Conservation (phyloP, 352 stramenopile species). For the Globisporangium paddicum region DNA sequence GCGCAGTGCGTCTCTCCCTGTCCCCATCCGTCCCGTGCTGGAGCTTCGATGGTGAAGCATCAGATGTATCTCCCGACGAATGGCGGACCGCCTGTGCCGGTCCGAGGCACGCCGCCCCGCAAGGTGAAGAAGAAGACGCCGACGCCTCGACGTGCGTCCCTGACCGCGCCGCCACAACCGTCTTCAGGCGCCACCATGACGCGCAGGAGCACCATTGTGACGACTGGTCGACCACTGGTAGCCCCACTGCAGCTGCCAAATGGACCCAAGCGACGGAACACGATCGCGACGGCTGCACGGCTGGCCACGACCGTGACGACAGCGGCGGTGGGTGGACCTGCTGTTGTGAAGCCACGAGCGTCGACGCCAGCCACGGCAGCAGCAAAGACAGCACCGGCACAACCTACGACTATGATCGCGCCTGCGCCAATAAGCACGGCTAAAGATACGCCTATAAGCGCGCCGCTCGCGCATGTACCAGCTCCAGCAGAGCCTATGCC, state of each 20-base stretch:
- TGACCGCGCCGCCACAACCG: background rate
- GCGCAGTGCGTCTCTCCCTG: too few relatives aligned
- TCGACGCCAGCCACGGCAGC: background rate
- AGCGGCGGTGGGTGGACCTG: too few relatives aligned
- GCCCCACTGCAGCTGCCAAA: background rate
- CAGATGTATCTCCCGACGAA: constrained; percentile 1
- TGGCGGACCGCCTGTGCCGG: background rate
- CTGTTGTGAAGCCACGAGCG: background rate
- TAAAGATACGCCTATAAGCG: background rate
- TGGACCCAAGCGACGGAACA: background rate
- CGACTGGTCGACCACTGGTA: background rate
- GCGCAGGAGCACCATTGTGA: background rate
- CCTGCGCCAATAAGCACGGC: background rate
- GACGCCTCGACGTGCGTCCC: background rate
- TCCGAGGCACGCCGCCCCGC: background rate
- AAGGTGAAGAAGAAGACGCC: background rate
- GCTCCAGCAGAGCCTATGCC: background rate
- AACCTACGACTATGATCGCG: too few relatives aligned
- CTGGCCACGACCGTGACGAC: background rate
- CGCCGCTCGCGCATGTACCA: background rate
- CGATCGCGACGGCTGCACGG: background rate
- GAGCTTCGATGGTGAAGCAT: background rate
- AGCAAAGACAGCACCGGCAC: background rate
- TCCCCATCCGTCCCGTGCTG: too few relatives aligned
- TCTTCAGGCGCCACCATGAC: background rate